Evolutionary conservation across 306 rosid genomes (phyloP).

Genomic region (Glycine latifolia): DNA sequence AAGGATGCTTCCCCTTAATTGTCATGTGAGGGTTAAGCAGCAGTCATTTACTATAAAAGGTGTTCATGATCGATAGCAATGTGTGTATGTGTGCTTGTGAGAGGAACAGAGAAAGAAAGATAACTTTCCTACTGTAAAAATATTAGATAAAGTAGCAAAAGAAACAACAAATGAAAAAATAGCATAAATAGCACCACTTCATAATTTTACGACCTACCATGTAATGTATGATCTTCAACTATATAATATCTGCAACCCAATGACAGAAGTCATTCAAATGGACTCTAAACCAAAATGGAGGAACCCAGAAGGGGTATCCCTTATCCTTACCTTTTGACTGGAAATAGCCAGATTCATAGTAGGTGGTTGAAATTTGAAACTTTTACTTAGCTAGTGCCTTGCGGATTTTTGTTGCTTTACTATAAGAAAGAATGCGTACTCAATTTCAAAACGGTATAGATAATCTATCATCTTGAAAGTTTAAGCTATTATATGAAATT

Average conservation of each 20-base stretch:
- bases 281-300: not conserved
- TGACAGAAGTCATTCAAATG: not conserved
- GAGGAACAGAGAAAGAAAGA: not conserved
- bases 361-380: not conserved
- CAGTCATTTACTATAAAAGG: too few species aligned
- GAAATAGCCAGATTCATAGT: too few species aligned
- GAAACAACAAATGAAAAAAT: not conserved
- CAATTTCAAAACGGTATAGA: too few species aligned
- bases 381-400: not conserved
- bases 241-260: not conserved
- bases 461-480: too few species aligned
- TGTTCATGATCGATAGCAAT: too few species aligned
- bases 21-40: too few species aligned
- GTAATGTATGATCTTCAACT: not conserved
- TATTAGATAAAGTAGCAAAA: not conserved
- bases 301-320: too few species aligned
- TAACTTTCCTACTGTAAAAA: not conserved
- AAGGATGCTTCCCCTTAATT: too few species aligned
- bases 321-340: too few species aligned
- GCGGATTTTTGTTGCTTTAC: not conserved
- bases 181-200: not conserved
- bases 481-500: too few species aligned
- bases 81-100: not conserved
- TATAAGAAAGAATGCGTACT: not conserved
- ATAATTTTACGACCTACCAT: not conserved